Percentiles rank a stretch among this genome's conserved stretches.
phyloP scores from a whole-genome alignment of 345 rosid genomes.

The Eucalyptus pumila region DNA sequence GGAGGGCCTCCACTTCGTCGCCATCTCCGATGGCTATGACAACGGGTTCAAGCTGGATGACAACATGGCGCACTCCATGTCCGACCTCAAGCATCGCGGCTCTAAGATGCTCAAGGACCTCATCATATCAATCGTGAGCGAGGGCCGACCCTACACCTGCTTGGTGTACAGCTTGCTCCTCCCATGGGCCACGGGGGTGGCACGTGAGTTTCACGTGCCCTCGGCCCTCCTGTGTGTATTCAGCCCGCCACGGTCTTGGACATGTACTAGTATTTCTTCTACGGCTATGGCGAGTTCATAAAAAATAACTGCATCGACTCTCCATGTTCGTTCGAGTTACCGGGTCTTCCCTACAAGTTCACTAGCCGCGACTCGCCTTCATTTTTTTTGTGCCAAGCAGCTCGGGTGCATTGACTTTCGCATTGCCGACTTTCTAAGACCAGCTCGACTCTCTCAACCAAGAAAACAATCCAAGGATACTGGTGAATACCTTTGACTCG shows the following conservation, averaged over 20 bases:
- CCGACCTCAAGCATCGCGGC: slow-evolving; percentile 29
- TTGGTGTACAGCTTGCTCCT: slow-evolving; percentile 35
- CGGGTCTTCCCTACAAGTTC: slow-evolving; percentile 15
- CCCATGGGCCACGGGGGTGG: slow-evolving; percentile 37
- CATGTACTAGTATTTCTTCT: slow-evolving; percentile 41
- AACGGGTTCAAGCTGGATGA: slow-evolving; percentile 22
- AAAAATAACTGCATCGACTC: background rate
- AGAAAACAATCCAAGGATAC: slow-evolving; percentile 29
- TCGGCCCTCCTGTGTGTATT: slow-evolving; percentile 35
- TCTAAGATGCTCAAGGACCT: slow-evolving; percentile 18
- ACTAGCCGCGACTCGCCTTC: slow-evolving; percentile 34
- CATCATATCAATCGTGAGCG: background rate
- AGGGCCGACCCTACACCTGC: slow-evolving; percentile 9
- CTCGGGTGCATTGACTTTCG: background rate
- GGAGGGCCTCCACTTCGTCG: slow-evolving; percentile 19
- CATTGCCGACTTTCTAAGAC: background rate
- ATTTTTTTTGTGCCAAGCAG: slow-evolving; percentile 16
- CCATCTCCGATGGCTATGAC: slow-evolving; percentile 52
- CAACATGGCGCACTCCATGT: slow-evolving; percentile 8
- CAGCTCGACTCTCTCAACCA: slow-evolving; percentile 15
- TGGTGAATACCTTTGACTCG: slow-evolving; percentile 41
- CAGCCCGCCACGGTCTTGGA: slow-evolving; percentile 55
- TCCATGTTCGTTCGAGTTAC: slow-evolving; percentile 12
- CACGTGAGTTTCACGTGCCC: slow-evolving; percentile 25
- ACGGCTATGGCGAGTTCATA: slow-evolving; percentile 16